Conservation (phyloP, 1,284 basidiomycete genomes). For the Cutaneotrichosporon sp. region DNA sequence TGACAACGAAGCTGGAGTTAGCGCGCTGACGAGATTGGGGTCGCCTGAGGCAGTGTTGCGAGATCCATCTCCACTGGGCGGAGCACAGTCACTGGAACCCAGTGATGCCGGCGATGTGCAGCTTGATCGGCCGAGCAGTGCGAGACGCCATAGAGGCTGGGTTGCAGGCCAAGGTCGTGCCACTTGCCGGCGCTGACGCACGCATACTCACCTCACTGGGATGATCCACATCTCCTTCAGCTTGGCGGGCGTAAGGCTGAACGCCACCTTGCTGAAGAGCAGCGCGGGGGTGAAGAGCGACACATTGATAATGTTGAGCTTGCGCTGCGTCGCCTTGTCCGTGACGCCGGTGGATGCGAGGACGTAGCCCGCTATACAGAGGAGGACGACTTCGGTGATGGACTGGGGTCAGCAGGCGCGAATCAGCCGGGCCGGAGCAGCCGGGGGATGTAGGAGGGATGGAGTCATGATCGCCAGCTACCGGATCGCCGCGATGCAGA, state of each 20-base stretch:
- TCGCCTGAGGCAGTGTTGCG: no score
- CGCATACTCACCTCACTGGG: slow-evolving; percentile 68
- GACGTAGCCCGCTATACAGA: slow-evolving; percentile 82
- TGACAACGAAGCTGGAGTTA: slow-evolving; percentile 61
- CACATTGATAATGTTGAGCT: slow-evolving; percentile 60
- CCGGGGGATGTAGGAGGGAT: not conserved
- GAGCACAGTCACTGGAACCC: no score
- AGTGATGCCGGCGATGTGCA: not conserved
- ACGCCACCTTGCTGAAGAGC: slow-evolving; percentile 76
- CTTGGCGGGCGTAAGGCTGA: slow-evolving; percentile 63
- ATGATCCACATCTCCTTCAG: slow-evolving; percentile 88
- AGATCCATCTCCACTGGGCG: no score
- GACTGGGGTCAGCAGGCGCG: slow-evolving; percentile 60
- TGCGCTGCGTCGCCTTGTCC: slow-evolving; percentile 84
- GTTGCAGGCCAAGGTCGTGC: no score
- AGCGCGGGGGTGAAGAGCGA: slow-evolving; percentile 90
- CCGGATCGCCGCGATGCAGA: no score
- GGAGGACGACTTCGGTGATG: slow-evolving; percentile 82
- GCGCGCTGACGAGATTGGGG: no score
- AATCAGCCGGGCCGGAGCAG: no score
- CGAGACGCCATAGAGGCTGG: no score
- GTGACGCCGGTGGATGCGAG: slow-evolving; percentile 77
- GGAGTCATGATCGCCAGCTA: no score
- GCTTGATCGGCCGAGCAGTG: no score
- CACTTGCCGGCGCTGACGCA: no score